Evolutionary conservation across 1,284 basidiomycete genomes (phyloP).

Genomic region (Cryptococcus sp.): DNA sequence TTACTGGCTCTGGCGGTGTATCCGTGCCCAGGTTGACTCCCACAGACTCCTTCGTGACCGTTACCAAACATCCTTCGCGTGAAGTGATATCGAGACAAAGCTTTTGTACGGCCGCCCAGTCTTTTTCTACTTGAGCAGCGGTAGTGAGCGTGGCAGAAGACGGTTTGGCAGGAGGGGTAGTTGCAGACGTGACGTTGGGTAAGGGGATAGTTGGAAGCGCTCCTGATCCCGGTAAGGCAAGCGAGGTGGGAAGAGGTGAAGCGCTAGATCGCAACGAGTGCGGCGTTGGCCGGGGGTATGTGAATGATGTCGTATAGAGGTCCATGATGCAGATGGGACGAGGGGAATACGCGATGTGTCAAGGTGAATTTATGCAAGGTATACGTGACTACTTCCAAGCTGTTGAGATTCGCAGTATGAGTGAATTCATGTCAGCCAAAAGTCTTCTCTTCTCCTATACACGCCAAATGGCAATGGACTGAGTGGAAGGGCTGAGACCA

Average conservation of each 20-base stretch:
- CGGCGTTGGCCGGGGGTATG: conserved; percentile 49
- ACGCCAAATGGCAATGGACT: too few relatives aligned
- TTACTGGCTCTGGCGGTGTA: not conserved
- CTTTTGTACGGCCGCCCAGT: conserved; percentile 72
- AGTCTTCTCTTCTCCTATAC: too few relatives aligned
- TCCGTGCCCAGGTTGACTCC: conserved; percentile 9
- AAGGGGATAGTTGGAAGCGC: conserved; percentile 16
- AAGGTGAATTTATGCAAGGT: too few relatives aligned
- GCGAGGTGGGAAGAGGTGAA: conserved; percentile 13
- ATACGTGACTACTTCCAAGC: too few relatives aligned
- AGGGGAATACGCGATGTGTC: too few relatives aligned
- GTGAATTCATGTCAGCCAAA: too few relatives aligned
- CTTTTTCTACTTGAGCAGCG: conserved; percentile 37
- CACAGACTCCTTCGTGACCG: conserved; percentile 64
- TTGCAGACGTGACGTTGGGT: conserved; percentile 25
- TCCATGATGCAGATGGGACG: conserved; percentile 63
- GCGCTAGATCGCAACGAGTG: conserved; percentile 12
- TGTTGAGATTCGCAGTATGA: too few relatives aligned
- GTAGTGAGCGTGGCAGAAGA: conserved; percentile 19
- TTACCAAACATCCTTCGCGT: conserved; percentile 76
- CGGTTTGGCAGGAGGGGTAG: conserved; percentile 14
- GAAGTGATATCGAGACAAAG: conserved; percentile 76
- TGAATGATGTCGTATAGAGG: conserved; percentile 79
- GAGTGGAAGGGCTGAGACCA: too few relatives aligned
- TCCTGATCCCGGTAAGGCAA: conserved; percentile 19